Evolutionary conservation across 768 basidiomycete species (phyloP), one percentile per base, ranked within the genome.

Genomic region (Ramaria rubella): DNA sequence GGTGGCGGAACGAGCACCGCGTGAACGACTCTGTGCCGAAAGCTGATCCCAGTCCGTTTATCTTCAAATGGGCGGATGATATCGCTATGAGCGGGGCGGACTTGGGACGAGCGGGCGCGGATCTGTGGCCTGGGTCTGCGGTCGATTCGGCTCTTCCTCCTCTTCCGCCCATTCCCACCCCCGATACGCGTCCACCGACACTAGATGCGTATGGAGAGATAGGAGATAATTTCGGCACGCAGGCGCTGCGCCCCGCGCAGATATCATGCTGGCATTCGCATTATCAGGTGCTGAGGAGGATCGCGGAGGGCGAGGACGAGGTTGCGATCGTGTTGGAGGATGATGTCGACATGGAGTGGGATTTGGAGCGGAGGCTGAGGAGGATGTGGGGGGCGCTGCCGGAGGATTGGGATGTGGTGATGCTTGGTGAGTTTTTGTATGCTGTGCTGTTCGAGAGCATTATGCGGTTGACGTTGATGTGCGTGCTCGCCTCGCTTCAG

Each of bases 331-430:
- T 56, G 7, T 56, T 56, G 14, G 55, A 56, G 46, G 55, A 56
- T 23, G 55, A 56, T 14, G 48, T 56, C 12, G 55, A 56, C 44
- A 56, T 56, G 55, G 55, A 56, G 31, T 56, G 55, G 55, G 55
- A 56, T 23, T 45, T 56, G 26, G 31, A 45, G 15, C 29, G 2
- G 4, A 11, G 55, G 9, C 43, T 56, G 19, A 23, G 44, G 27
- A 9, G 23, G 2, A 56, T 56, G 55, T 56, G 55, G 55, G 6
- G 19, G 1, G 55, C 55, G 9, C 29, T 56, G 1, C 31, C 40
- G 1, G 23, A 19, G 4, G 46, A 31, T 23, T 56, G 55, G 55
- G 55, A 56, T 23, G 21, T 56, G 12, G 44, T 56, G 24, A 56
- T 56, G 55, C 27, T 56, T 17, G 49, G 49, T 51, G 14, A 5